These are phyloP conservation scores for Poa annua DNA, from an alignment of 176 grass and related monocot species.

Conservation along the genomic window DNA sequence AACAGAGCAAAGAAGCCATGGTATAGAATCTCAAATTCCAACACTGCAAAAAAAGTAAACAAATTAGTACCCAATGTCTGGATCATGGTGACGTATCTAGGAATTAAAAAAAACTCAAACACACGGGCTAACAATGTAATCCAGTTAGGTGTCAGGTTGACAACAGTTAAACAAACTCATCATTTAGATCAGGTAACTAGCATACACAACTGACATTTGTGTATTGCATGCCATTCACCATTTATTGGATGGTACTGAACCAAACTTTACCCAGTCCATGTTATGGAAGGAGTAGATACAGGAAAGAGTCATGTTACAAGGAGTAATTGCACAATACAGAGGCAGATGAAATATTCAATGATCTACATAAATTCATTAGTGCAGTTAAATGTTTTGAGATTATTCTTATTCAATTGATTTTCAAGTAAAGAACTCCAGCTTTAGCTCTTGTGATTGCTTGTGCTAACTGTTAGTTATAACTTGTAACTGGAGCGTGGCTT, in stretches of 20 bases:
- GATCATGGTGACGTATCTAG: not conserved
- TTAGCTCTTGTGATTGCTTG: not conserved
- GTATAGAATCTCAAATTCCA: not conserved
- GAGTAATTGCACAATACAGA: not conserved
- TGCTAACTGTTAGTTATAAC: not conserved
- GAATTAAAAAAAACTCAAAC: conserved; percentile 16
- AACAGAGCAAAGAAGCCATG: conserved; percentile 61
- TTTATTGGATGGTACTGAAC: not conserved
- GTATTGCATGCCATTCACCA: not conserved
- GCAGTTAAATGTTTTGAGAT: conserved; percentile 25
- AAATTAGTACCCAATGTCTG: conserved; percentile 3
- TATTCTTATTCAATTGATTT: not conserved
- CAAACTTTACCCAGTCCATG: conserved; percentile 5
- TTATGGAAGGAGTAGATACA: not conserved
- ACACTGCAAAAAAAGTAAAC: conserved; percentile 29
- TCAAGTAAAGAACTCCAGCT: not conserved
- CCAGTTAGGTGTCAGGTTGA: not conserved
- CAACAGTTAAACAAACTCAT: conserved; percentile 10
- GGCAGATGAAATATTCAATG: not conserved
- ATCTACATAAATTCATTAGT: not conserved
- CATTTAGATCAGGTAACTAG: not conserved
- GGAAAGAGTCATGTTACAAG: conserved; percentile 8
- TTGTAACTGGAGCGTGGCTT: not conserved
- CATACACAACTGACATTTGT: conserved; percentile 1
- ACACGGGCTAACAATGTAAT: not conserved